Base-by-base conservation (phyloP, 192 early-diverging fungal species). In the Entomortierella parvispora region DNA sequence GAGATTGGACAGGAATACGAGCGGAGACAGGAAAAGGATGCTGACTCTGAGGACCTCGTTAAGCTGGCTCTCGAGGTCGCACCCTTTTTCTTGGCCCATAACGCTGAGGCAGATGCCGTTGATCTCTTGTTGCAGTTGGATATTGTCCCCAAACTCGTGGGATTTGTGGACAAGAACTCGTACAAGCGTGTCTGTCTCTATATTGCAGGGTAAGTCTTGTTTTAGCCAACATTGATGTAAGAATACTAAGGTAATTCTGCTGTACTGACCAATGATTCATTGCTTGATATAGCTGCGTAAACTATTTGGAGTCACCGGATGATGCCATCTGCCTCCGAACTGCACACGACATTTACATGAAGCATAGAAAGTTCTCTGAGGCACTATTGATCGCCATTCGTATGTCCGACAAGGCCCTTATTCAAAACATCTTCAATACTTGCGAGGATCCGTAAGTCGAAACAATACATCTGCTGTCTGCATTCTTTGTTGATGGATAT, bases 21-120 rank as follows among this genome's bases (percentile, higher is more conserved):
- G 49, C 64, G 82, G 29, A 89, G 89, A 54, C 62, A 81, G 45
- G 94, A 94, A 42, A 81, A 80, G 14, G 92, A 91, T 2, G 67
- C 76, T 34, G 26, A 80, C 1, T 90, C 87, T 4, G 89, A 93
- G 8, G 85, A 92, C 47, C 81, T 98, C 43, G 58, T 93, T 33
- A 77, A 80, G 14, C 81, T 94, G 64, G 96, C 95, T 3, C 60
- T 93, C 61, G 90, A 96, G 51, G 89, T 97, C 33, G 93, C 96
- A 20, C 95, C 95, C 25, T 99, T 98, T 82, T 96, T 95, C 69
- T 82, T 99, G 81, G 89, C 94, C 68, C 96, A 99, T 82, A 98
- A 98, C 64, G 97, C 96, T 7, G 98, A 99, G 79, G 95, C 96
- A 1, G 98, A 99, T 83, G 97, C 98, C 7, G 94, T 97, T 66